Evolutionary conservation across 768 basidiomycete genomes (phyloP), one percentile per base, ranked within the genome.

Genomic region (Melanogaster broomeanus): DNA sequence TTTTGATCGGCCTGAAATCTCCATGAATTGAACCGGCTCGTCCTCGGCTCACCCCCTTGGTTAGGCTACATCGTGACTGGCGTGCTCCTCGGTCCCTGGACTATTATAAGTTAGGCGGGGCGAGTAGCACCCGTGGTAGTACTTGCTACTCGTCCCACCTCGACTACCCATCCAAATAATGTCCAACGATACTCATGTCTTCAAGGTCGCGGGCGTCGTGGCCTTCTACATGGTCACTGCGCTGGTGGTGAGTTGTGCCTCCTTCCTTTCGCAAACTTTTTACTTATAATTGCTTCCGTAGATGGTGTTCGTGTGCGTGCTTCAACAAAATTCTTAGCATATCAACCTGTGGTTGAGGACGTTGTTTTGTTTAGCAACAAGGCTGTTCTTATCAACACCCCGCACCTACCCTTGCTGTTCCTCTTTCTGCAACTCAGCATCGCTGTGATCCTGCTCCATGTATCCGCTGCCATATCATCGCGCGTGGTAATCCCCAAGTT

Each of bases 151-250:
- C n/a, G n/a, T n/a, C n/a, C n/a, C n/a, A 27, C 41, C 12, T 5
- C 25, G 34, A 43, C 10, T n/a, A 12, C 15, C 25, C 6, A 51
- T 19, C 35, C 24, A 51, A 34, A n/a, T n/a, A 27, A 35, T 13
- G 37, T 4, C 15, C 6, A 35, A 33, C 31, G 18, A 16, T 51
- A 37, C 35, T 56, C 58, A 45, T 42, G 30, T 70, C 31, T 54
- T 78, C 49, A 75, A 84, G 65, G 83, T 90, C 41, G 82, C 84
- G 15, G 80, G 68, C n/a, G 88, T 91, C 22, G 87, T 90, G 55
- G 56, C 75, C 7, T 91, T 91, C 70, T 91, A 90, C 74, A 90
- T 91, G 88, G 67, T 69, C 19, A 79, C 88, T 3, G 88, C 88
- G 3, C 73, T 91, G 9, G 80, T 89, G 35, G 87, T 89, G 62